Evolutionary conservation across 1,139 yeast genomes (phyloP).

Genomic region (Petasospora fabianii): DNA sequence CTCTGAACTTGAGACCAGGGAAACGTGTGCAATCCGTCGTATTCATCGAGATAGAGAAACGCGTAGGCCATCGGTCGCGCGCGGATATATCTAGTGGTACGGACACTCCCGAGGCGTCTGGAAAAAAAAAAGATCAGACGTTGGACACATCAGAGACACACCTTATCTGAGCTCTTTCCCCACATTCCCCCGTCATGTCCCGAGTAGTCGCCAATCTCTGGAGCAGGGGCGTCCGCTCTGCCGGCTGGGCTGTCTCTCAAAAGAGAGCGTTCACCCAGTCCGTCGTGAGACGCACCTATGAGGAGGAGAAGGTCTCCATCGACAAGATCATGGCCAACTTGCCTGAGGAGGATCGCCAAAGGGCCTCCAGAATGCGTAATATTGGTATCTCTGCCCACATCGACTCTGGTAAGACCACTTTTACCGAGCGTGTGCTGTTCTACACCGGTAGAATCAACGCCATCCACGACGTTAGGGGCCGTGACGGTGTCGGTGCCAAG

Average conservation of each 20-base stretch:
- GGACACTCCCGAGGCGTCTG: too few species aligned
- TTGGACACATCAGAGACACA: too few species aligned
- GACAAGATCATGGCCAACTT: constrained; percentile 53
- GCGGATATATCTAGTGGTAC: too few species aligned
- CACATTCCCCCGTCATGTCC: constrained; percentile 20
- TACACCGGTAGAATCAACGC: constrained; percentile 98
- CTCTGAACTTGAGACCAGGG: neutral
- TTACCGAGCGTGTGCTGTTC: constrained; percentile 93
- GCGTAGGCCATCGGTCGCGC: neutral
- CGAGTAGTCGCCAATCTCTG: constrained; percentile 17
- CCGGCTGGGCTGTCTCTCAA: constrained; percentile 10
- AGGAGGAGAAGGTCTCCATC: constrained; percentile 65
- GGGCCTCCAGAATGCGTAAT: constrained; percentile 68
- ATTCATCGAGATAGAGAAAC: neutral
- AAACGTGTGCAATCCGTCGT: neutral
- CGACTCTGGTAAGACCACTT: constrained; percentile 95
- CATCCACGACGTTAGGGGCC: constrained; percentile 96
- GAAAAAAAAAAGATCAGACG: too few species aligned
- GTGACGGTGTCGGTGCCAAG: constrained; percentile 97
- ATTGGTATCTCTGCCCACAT: constrained; percentile 98
- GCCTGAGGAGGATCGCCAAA: constrained; percentile 52
- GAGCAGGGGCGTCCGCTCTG: constrained; percentile 13
- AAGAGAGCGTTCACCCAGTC: constrained; percentile 28
- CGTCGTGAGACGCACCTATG: constrained; percentile 40
- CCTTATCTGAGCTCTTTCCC: too few species aligned